A percentile compares a stretch with the other conserved stretches of the same genome.
These are phyloP conservation scores for Tardiomyces digboiensis DNA, from an alignment of 1,139 yeast genomes.

Conservation along the genomic window DNA sequence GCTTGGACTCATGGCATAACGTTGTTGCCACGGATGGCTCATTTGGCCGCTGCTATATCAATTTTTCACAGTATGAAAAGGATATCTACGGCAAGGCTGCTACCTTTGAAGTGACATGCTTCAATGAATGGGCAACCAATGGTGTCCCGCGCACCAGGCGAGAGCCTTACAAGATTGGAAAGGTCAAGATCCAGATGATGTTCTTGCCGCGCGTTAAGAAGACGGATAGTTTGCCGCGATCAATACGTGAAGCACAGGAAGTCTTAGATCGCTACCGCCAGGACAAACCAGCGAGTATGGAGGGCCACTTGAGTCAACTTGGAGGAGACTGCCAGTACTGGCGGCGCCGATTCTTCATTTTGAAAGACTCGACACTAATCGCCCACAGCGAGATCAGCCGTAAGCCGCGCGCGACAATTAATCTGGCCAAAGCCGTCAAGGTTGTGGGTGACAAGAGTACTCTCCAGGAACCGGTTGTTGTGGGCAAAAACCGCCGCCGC, in stretches of 20 bases:
- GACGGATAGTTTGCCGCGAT: conserved; percentile 42
- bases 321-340: conserved; percentile 69
- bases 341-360: conserved; percentile 53
- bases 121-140: conserved; percentile 57
- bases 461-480: conserved; percentile 17
- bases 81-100: conserved; percentile 45
- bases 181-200: conserved; percentile 59
- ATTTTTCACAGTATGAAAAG: conserved; percentile 49
- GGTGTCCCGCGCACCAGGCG: conserved; percentile 29
- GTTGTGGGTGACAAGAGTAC: conserved; percentile 22
- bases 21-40: conserved; percentile 76
- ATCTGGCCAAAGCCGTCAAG: conserved; percentile 49
- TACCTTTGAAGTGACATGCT: conserved; percentile 48
- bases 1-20: conserved; percentile 1
- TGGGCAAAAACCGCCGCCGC: conserved; percentile 18
- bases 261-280: conserved; percentile 17
- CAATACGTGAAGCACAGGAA: conserved; percentile 41
- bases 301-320: conserved; percentile 61
- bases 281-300: conserved; percentile 16
- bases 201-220: conserved; percentile 47
- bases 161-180: conserved; percentile 55
- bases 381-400: conserved; percentile 57
- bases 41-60: conserved; percentile 66
- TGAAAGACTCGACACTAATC: conserved; percentile 49
- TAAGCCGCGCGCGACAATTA: conserved; percentile 62